Percentiles rank a stretch among this genome's conserved stretches.
phyloP scores from a whole-genome alignment of 371 early-diverging fungal species.

The Zychaea mexicana region DNA sequence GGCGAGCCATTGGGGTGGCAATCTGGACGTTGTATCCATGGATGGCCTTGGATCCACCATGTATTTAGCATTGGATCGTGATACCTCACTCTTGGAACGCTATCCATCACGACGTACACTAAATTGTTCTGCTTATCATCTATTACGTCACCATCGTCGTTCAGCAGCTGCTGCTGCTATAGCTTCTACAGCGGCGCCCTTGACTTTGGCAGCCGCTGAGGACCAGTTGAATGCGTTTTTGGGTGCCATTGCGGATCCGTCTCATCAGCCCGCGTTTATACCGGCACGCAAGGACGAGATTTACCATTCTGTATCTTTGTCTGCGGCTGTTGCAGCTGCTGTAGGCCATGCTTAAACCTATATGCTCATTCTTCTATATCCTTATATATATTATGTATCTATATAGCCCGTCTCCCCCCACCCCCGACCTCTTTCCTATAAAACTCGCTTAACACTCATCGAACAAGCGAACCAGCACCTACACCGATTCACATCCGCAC shows the following conservation, averaged over 20 bases:
- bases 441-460: too few species aligned
- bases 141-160: slow-evolving; percentile 39
- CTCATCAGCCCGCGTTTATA: slow-evolving; percentile 2
- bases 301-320: slow-evolving; percentile 34
- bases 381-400: neutral
- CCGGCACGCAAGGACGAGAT: slow-evolving; percentile 25
- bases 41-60: slow-evolving; percentile 78
- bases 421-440: too few species aligned
- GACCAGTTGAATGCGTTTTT: slow-evolving; percentile 37
- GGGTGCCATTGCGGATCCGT: slow-evolving; percentile 23
- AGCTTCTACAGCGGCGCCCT: slow-evolving; percentile 11
- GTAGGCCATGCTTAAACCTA: slow-evolving; percentile 36
- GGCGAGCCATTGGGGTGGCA: slow-evolving; percentile 77
- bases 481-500: too few species aligned
- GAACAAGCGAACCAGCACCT: too few species aligned
- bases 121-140: slow-evolving; percentile 23
- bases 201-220: slow-evolving; percentile 26
- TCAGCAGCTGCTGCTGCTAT: slow-evolving; percentile 27
- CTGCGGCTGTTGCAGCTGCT: slow-evolving; percentile 43
- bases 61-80: slow-evolving; percentile 71
- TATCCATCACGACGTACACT: slow-evolving; percentile 39
- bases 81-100: slow-evolving; percentile 51
- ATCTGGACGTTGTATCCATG: slow-evolving; percentile 69
- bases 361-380: neutral
- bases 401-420: too few species aligned